Evolutionary conservation across 73 alveolate species (phyloP).

Genomic region (Paramecium tetraurelia): DNA sequence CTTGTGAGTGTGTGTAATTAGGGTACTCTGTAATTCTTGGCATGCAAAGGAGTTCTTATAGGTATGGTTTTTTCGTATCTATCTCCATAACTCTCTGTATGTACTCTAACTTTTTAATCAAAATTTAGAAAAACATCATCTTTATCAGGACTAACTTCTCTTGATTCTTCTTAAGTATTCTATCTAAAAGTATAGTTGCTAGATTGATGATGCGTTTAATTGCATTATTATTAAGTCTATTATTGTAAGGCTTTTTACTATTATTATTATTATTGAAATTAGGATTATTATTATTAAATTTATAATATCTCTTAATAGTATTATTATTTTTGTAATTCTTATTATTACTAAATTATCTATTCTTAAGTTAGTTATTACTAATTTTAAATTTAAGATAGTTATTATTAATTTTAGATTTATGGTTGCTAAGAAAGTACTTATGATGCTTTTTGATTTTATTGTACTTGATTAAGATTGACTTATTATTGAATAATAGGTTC

Average conservation of each 20-base stretch:
- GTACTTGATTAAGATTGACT: background rate
- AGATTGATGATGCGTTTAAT: background rate
- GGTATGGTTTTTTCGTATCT: background rate
- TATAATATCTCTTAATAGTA: background rate
- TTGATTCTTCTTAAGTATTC: background rate
- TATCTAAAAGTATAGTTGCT: slow-evolving; percentile 12
- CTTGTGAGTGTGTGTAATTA: background rate
- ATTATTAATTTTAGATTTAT: background rate
- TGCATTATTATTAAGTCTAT: background rate
- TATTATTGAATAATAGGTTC: background rate
- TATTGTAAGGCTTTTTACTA: background rate
- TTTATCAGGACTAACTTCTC: background rate
- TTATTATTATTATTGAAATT: background rate
- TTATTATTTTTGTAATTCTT: background rate
- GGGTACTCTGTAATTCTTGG: background rate
- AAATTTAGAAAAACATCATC: background rate
- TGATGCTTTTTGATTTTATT: background rate
- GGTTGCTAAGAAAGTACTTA: background rate
- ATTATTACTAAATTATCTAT: background rate
- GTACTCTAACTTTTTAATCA: background rate
- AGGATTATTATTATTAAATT: background rate
- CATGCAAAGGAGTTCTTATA: background rate
- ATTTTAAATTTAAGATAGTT: background rate
- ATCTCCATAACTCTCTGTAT: slow-evolving; percentile 3
- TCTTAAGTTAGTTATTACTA: background rate